Base-by-base conservation (phyloP, 2,329 filamentous ascomycete genomes). In the Chaetomiaceae sp. region DNA sequence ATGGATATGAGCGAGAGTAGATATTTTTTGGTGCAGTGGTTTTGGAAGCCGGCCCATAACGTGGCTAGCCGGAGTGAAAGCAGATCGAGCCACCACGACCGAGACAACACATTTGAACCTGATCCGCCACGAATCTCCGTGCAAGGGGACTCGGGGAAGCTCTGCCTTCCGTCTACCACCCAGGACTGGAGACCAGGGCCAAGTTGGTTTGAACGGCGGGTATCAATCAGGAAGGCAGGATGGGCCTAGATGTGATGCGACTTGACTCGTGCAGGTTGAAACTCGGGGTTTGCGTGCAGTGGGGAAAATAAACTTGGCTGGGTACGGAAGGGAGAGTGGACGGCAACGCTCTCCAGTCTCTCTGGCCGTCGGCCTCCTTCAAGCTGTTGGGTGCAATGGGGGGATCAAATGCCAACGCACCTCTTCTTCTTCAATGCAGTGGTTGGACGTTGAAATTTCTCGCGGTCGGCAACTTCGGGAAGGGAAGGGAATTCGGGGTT, bases 401-500 rank as follows among this genome's bases (percentile, higher is more conserved):
- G 25, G 32, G 43, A 49, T 52, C 49, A 49, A 56, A 54, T 56
- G 40, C 44, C 53, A 57, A 62, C 60, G 54, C 46, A 62, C 57
- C 60, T 61, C 27, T 55, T 53, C 27, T 55, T 53, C 48, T 54
- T 58, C 42, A 55, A 55, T 53, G 49, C 43, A 46, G 55, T 54
- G 46, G 48, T 44, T 38, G n/a, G 21, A 37, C 11, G 20, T 30
- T 9, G 23, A 23, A 45, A 38, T 38, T 30, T 23, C 40, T 38
- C 18, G 32, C 20, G 34, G 33, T 33, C 36, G 33, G 36, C 33
- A 20, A 14, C 13, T 23, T 51, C 25, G 45, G 43, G 45, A 32
- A 27, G 29, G 25, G 9, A 33, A 45, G 20, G 40, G 27, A 51
- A 27, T 30, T 18, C 49, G 36, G 37, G 23, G 37, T 30, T 45